Base-by-base conservation (phyloP, 805 yeast genomes). In the Starmera amethionina region DNA sequence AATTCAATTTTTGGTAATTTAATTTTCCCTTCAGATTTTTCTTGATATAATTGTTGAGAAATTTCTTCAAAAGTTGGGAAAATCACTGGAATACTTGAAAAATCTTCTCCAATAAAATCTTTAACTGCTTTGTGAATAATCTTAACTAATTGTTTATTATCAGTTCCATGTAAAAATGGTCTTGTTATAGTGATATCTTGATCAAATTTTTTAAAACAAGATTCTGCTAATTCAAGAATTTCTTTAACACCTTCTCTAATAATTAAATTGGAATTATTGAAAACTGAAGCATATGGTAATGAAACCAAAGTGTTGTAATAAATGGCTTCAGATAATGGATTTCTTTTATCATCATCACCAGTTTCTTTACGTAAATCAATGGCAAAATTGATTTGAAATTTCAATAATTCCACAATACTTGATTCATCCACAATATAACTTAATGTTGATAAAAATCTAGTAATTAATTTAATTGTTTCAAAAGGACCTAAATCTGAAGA, bases 391-490 rank as follows among this genome's bases (percentile, higher is more conserved):
- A 85, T 16, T 16, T 16, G 18, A 59, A 22, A 86, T 39, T 60
- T 65, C 50, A 77, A 72, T 5, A 84, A 58, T 30, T 60, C 64
- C n/a, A 62, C 43, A 5, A 74, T 48, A 27, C 70, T 75, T 30
- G 71, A 72, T 22, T 72, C 75, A 5, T 62, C 58, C 37, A 86
- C 60, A 29, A 87, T 73, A 4, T 87, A 82, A 1, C 78, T 58
- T 46, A 88, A 62, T 4, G 80, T 59, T 0, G 87, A 77, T 46
- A 86, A 63, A 46, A 88, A 78, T 52, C 96, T 75, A 43, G 86
- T 52, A 13, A 79, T 61, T 11, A 83, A 67, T 59, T 90, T 89
- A 46, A 85, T 56, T 47, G 76, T 75, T 45, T 80, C 80, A 77
- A 86, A 83, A 15, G 70, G 62, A 13, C 88, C 88, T 25, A 67